Conservation (phyloP, 2,329 filamentous ascomycete genomes). For the Xenosphaeropsis pyriputrescens region DNA sequence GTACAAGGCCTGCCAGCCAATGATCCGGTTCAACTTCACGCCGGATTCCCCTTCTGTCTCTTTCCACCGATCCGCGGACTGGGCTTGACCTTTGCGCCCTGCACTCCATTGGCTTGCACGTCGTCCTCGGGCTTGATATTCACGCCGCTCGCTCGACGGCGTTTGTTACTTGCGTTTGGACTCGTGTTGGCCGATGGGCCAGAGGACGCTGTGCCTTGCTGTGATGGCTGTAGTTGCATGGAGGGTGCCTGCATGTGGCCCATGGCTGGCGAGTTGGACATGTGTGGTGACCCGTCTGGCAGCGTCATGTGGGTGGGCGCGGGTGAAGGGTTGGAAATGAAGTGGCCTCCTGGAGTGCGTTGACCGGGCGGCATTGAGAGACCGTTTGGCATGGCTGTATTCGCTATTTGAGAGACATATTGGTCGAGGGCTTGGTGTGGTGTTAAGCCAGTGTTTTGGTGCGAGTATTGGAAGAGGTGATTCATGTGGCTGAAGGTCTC, state of each 20-base stretch:
- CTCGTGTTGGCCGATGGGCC: slow-evolving; percentile 51
- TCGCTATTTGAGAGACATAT: slow-evolving; percentile 34
- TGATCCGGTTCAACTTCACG: too few relatives aligned
- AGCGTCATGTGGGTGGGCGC: slow-evolving; percentile 43
- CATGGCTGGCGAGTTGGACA: slow-evolving; percentile 41
- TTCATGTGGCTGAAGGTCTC: slow-evolving; percentile 56
- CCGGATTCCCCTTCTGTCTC: slow-evolving; percentile 19
- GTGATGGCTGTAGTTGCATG: slow-evolving; percentile 54
- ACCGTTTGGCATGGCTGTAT: slow-evolving; percentile 3
- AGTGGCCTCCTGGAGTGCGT: slow-evolving; percentile 20
- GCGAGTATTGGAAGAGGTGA: slow-evolving; percentile 43
- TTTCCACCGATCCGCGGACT: slow-evolving; percentile 23
- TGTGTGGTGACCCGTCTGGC: slow-evolving; percentile 42
- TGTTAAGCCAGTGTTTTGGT: slow-evolving; percentile 34
- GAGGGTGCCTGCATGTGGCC: slow-evolving; percentile 48
- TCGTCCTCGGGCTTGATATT: slow-evolving; percentile 20
- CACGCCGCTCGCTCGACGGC: slow-evolving; percentile 20
- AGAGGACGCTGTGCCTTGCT: slow-evolving; percentile 51
- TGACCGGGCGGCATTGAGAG: slow-evolving; percentile 6
- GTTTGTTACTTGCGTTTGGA: slow-evolving; percentile 21
- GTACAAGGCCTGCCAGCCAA: too few relatives aligned
- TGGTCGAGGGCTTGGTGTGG: slow-evolving; percentile 46
- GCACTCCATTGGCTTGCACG: slow-evolving; percentile 12
- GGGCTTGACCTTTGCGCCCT: slow-evolving; percentile 19
- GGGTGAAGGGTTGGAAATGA: slow-evolving; percentile 43